Evolutionary conservation across 2,329 filamentous ascomycete species (phyloP).

Genomic region (Pseudopyrenochaeta lycopersici): DNA sequence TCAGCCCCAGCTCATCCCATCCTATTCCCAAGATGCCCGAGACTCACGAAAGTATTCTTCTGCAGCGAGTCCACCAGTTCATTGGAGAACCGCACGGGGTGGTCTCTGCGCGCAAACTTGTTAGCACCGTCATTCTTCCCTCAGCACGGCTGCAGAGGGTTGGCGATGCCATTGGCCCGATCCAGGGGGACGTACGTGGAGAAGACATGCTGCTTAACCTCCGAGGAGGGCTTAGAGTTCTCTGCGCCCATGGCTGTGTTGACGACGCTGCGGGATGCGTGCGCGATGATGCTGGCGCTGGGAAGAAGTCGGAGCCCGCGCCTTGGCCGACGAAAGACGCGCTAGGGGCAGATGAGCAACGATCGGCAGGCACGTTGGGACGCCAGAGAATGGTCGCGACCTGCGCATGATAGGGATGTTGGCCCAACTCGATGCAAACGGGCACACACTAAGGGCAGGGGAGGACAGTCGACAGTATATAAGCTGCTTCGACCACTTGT

Average conservation of each 20-base stretch:
- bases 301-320: constrained; percentile 38
- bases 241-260: constrained; percentile 66
- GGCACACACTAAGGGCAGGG: background rate
- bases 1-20: constrained; percentile 10
- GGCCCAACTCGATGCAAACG: background rate
- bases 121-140: constrained; percentile 25
- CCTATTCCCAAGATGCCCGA: background rate
- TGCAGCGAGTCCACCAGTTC: constrained; percentile 85
- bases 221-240: constrained; percentile 67
- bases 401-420: constrained; percentile 8
- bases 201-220: constrained; percentile 68
- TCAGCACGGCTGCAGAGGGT: background rate
- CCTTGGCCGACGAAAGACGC: constrained; percentile 35
- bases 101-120: constrained; percentile 60
- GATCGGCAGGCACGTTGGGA: constrained; percentile 29
- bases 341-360: constrained; percentile 24
- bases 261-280: constrained; percentile 28
- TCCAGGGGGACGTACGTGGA: constrained; percentile 59
- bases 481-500: background rate
- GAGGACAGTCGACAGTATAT: background rate
- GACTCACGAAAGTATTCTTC: constrained; percentile 79
- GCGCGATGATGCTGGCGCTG: constrained; percentile 39
- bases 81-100: constrained; percentile 77
- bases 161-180: constrained; percentile 31
- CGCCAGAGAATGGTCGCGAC: constrained; percentile 24